Conservation (phyloP, 2,329 filamentous ascomycete species). For the Hypocrella siamensis region DNA sequence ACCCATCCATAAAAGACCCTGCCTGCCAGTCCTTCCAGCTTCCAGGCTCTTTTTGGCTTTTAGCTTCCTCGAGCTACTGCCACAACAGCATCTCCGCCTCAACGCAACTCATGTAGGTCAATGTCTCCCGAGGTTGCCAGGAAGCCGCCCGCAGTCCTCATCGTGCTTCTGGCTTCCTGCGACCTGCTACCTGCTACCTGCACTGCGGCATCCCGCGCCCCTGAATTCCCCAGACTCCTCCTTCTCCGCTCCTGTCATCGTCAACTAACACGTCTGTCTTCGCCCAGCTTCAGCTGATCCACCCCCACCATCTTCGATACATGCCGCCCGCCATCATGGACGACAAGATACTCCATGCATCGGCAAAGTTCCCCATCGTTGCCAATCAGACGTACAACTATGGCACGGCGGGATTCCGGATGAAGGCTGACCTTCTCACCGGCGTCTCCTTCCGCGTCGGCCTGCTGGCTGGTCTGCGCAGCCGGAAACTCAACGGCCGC, state of each 20-base stretch:
- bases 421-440: conserved; percentile 66
- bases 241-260: neutral
- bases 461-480: conserved; percentile 74
- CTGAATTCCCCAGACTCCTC: neutral
- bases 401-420: conserved; percentile 53
- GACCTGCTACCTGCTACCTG: neutral
- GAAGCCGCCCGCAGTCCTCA: too few species aligned
- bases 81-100: too few species aligned
- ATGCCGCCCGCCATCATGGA: conserved; percentile 25
- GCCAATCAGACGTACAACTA: conserved; percentile 43
- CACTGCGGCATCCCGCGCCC: neutral
- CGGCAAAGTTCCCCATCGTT: conserved; percentile 45
- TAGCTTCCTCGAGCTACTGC: too few species aligned
- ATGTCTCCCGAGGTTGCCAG: too few species aligned
- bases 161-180: too few species aligned
- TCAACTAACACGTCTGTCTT: conserved; percentile 1
- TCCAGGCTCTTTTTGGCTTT: too few species aligned
- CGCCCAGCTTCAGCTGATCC: neutral
- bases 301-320: conserved; percentile 1
- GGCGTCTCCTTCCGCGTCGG: conserved; percentile 89
- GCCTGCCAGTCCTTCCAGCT: too few species aligned
- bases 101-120: too few species aligned
- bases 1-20: too few species aligned
- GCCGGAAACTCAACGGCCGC: conserved; percentile 76
- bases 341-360: conserved; percentile 41